phyloP scores from a whole-genome alignment of 129 eudicot species.

The Pulicaria dysenterica region DNA sequence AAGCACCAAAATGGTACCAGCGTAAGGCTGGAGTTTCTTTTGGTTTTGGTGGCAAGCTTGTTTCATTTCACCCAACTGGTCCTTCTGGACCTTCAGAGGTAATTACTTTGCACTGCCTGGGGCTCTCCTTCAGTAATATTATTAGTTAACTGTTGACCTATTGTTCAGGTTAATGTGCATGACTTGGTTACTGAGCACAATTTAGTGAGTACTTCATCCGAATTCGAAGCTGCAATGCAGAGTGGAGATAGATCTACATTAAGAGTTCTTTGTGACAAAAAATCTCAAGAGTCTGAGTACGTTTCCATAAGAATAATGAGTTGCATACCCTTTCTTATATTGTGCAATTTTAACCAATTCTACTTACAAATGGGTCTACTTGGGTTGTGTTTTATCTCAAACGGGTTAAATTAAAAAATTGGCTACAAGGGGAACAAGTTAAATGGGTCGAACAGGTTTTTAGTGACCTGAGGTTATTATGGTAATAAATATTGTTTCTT shows the following conservation, averaged over 20 bases:
- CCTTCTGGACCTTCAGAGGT: conserved; percentile 79
- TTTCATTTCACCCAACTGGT: conserved; percentile 70
- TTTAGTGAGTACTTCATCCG: conserved; percentile 77
- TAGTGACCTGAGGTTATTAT: too few species aligned
- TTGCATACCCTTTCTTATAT: too few species aligned
- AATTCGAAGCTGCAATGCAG: conserved; percentile 86
- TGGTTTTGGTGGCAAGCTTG: conserved; percentile 97
- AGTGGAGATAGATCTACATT: conserved; percentile 80
- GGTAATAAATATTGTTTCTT: too few species aligned
- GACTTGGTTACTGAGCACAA: conserved; percentile 69
- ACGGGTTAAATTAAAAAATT: not conserved
- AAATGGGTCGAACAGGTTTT: too few species aligned
- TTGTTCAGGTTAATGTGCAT: conserved; percentile 69
- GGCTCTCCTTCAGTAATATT: not conserved
- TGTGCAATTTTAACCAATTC: not conserved
- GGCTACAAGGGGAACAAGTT: not conserved
- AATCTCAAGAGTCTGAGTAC: conserved; percentile 83
- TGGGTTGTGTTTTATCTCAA: not conserved
- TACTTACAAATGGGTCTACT: not conserved
- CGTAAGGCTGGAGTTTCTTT: conserved; percentile 88
- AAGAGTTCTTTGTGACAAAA: conserved; percentile 76
- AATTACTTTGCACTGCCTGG: conserved; percentile 3
- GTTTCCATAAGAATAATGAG: conserved; percentile 22
- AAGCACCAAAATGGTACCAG: conserved; percentile 96
- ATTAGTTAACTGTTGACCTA: not conserved